Conservation (phyloP, 2,329 filamentous ascomycete genomes). For the Exophiala phaeomuriformis region DNA sequence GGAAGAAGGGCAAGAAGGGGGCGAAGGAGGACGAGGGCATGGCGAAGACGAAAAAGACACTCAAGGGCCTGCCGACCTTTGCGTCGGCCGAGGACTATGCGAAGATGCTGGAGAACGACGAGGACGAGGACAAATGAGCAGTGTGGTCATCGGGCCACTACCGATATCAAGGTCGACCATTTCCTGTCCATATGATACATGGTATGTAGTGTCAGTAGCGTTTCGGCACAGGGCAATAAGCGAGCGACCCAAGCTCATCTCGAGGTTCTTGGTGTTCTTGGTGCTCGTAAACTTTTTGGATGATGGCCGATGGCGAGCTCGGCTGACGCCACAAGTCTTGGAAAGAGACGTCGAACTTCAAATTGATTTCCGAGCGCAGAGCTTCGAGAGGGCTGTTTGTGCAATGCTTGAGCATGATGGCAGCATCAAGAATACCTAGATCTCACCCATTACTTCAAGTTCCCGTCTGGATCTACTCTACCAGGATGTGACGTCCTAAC, state of each 20-base stretch:
- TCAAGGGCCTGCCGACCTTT: constrained; percentile 86
- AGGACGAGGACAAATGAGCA: constrained; percentile 38
- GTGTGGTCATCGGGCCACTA: no score
- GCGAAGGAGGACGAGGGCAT: not conserved
- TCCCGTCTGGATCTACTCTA: no score
- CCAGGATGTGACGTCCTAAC: no score
- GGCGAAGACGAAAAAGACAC: constrained; percentile 51
- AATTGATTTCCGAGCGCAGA: not conserved
- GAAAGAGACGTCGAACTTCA: not conserved
- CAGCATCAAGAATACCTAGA: no score
- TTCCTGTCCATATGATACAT: no score
- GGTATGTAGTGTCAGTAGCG: not conserved
- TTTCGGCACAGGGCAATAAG: not conserved
- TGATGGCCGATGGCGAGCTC: not conserved
- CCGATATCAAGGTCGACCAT: no score
- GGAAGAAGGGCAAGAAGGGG: constrained; percentile 30
- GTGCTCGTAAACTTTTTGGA: not conserved
- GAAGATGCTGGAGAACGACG: constrained; percentile 67
- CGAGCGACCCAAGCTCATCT: not conserved
- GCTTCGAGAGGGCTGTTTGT: no score
- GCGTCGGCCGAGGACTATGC: constrained; percentile 92
- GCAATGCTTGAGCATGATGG: no score
- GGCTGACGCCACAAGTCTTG: not conserved
- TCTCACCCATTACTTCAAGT: no score
- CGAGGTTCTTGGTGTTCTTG: not conserved